A percentile compares a stretch with the other conserved stretches of the same genome.
Conservation (phyloP, 2,329 filamentous ascomycete species). For the Bipolaris zeicola region DNA sequence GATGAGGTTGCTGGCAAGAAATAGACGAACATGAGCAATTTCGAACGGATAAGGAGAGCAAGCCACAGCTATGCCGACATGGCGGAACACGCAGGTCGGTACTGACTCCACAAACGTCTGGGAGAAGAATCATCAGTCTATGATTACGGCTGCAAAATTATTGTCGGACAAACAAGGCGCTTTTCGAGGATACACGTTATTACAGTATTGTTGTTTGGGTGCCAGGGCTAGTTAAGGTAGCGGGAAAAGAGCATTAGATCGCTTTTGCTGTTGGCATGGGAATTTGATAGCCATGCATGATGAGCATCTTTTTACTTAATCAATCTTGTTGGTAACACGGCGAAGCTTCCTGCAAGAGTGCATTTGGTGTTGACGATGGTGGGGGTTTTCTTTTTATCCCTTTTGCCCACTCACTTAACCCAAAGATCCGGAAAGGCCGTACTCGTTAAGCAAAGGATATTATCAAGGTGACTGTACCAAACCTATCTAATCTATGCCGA, state of each 20-base stretch:
- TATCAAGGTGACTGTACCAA: no score
- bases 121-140: slow-evolving; percentile 7
- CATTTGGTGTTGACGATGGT: neutral
- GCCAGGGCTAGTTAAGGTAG: slow-evolving; percentile 1
- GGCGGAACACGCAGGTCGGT: slow-evolving; percentile 12
- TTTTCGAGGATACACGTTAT: slow-evolving; percentile 1
- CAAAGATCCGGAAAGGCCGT: no score
- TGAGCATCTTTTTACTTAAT: neutral
- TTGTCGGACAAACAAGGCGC: neutral
- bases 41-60: slow-evolving; percentile 16
- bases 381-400: neutral
- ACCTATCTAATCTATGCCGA: no score
- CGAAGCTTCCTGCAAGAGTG: neutral
- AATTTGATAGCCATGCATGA: neutral
- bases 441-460: no score
- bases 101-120: slow-evolving; percentile 10
- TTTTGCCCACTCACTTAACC: no score
- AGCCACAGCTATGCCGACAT: slow-evolving; percentile 20
- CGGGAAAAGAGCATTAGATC: slow-evolving; percentile 1
- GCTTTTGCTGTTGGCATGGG: slow-evolving; percentile 1
- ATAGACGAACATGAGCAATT: slow-evolving; percentile 46
- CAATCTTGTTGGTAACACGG: neutral
- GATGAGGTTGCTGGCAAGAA: slow-evolving; percentile 75
- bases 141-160: slow-evolving; percentile 1
- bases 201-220: slow-evolving; percentile 8